A percentile compares a stretch with the other conserved stretches of the same genome.
These are phyloP conservation scores for Collybia sp. DNA, from an alignment of 768 basidiomycete species.

Conservation along the genomic window DNA sequence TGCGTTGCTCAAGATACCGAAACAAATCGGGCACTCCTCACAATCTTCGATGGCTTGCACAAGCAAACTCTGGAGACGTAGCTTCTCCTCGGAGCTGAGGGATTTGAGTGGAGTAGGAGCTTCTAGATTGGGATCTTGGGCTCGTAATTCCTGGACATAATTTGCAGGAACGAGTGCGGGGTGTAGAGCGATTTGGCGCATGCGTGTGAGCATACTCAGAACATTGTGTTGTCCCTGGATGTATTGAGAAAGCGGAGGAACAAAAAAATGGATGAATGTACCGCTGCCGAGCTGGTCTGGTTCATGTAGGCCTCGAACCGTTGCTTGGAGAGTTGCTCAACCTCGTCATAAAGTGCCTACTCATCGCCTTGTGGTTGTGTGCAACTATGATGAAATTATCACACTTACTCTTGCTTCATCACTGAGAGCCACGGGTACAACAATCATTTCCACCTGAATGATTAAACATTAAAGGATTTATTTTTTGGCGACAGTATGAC, in stretches of 20 bases:
- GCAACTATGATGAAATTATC: no score
- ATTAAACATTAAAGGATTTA: slow-evolving; percentile 1
- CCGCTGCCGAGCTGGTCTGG: slow-evolving; percentile 36
- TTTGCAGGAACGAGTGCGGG: slow-evolving; percentile 67
- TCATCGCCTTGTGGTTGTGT: background rate
- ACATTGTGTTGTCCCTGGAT: slow-evolving; percentile 63
- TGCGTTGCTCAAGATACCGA: slow-evolving; percentile 53
- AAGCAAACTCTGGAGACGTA: slow-evolving; percentile 52
- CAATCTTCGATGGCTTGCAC: slow-evolving; percentile 71
- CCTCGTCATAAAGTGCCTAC: slow-evolving; percentile 63
- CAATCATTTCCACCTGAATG: slow-evolving; percentile 68
- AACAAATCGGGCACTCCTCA: slow-evolving; percentile 82
- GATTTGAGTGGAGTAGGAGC: slow-evolving; percentile 20
- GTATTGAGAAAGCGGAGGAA: background rate
- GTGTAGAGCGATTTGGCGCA: slow-evolving; percentile 80
- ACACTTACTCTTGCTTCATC: slow-evolving; percentile 57
- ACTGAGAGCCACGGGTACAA: slow-evolving; percentile 62
- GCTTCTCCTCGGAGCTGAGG: slow-evolving; percentile 50
- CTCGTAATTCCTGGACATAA: slow-evolving; percentile 62
- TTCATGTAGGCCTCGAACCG: slow-evolving; percentile 55
- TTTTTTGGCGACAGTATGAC: background rate
- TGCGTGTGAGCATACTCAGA: slow-evolving; percentile 78
- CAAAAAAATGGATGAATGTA: slow-evolving; percentile 16
- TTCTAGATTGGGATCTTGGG: slow-evolving; percentile 29
- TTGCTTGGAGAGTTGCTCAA: slow-evolving; percentile 58